phyloP scores from a whole-genome alignment of 2,329 filamentous ascomycete species.

The Arthrobotrys pseudoclavata region DNA sequence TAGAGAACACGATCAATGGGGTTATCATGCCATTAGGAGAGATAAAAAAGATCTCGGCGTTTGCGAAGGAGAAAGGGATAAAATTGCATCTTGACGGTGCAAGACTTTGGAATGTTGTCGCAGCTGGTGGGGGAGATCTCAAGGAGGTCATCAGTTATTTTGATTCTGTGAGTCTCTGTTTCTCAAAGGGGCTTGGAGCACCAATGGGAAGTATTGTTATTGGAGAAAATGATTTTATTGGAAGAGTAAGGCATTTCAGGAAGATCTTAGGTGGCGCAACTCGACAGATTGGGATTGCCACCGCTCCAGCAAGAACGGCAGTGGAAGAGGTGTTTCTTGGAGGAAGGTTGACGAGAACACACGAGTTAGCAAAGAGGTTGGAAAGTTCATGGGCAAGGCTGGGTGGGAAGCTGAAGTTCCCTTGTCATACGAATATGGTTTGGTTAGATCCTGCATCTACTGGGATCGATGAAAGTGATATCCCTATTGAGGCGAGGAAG shows the following conservation, averaged over 20 bases:
- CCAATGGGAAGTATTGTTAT: slow-evolving; percentile 68
- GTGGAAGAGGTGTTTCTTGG: slow-evolving; percentile 84
- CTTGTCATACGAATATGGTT: slow-evolving; percentile 91
- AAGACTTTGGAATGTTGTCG: slow-evolving; percentile 70
- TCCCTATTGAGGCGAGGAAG: slow-evolving; percentile 71
- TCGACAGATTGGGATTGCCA: slow-evolving; percentile 81
- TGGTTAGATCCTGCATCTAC: slow-evolving; percentile 81
- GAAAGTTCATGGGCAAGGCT: slow-evolving; percentile 76
- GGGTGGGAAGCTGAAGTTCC: slow-evolving; percentile 77
- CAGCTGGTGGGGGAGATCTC: slow-evolving; percentile 66
- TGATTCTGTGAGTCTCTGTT: slow-evolving; percentile 70
- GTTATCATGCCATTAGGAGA: slow-evolving; percentile 66
- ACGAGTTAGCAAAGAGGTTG: slow-evolving; percentile 75
- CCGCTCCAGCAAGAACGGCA: slow-evolving; percentile 80
- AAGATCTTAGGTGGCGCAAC: slow-evolving; percentile 86
- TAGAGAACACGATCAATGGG: slow-evolving; percentile 68
- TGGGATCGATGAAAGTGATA: slow-evolving; percentile 70
- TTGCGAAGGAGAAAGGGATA: slow-evolving; percentile 66
- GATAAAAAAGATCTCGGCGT: slow-evolving; percentile 65
- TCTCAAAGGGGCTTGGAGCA: slow-evolving; percentile 71
- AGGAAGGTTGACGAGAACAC: slow-evolving; percentile 74
- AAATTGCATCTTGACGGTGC: slow-evolving; percentile 71
- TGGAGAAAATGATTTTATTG: slow-evolving; percentile 53
- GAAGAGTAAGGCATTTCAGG: slow-evolving; percentile 65
- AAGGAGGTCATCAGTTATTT: slow-evolving; percentile 66